Percentiles rank a stretch among this genome's conserved stretches.
Conservation (phyloP, 106 monocot genomes). For the Xerophyta viscosa region DNA sequence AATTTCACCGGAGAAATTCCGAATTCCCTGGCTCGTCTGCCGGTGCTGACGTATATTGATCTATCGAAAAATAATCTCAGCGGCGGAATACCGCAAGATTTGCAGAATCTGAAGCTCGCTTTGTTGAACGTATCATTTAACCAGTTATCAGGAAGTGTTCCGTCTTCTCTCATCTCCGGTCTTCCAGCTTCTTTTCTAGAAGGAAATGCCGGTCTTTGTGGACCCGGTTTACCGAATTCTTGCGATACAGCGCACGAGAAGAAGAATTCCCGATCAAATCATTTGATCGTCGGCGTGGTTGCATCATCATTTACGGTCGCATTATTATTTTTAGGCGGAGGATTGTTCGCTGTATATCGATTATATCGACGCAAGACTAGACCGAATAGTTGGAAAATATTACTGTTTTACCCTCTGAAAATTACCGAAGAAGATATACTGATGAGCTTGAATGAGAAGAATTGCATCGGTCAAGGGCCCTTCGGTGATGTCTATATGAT, state of each 20-base stretch:
- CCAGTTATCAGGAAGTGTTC: conserved; percentile 51
- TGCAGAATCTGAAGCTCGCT: conserved; percentile 64
- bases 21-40: conserved; percentile 31
- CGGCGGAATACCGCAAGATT: conserved; percentile 52
- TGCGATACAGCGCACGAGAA: conserved; percentile 7
- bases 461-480: conserved; percentile 40
- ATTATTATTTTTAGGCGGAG: conserved; percentile 15
- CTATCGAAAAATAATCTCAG: conserved; percentile 56
- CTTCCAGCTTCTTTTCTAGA: conserved; percentile 63
- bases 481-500: conserved; percentile 40
- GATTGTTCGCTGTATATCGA: conserved; percentile 18
- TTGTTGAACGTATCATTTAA: conserved; percentile 75
- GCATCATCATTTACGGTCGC: conserved; percentile 20
- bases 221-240: conserved; percentile 51
- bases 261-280: not conserved
- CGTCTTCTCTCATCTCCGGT: conserved; percentile 28
- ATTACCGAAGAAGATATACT: conserved; percentile 45
- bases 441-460: conserved; percentile 36
- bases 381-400: conserved; percentile 15
- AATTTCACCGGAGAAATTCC: conserved; percentile 56
- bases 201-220: conserved; percentile 68
- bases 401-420: conserved; percentile 43
- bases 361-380: conserved; percentile 6
- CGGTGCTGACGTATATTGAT: conserved; percentile 74
- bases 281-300: conserved; percentile 19